phyloP scores from a whole-genome alignment of 164 flowering plant genomes.

The Aristolochia contorta region DNA sequence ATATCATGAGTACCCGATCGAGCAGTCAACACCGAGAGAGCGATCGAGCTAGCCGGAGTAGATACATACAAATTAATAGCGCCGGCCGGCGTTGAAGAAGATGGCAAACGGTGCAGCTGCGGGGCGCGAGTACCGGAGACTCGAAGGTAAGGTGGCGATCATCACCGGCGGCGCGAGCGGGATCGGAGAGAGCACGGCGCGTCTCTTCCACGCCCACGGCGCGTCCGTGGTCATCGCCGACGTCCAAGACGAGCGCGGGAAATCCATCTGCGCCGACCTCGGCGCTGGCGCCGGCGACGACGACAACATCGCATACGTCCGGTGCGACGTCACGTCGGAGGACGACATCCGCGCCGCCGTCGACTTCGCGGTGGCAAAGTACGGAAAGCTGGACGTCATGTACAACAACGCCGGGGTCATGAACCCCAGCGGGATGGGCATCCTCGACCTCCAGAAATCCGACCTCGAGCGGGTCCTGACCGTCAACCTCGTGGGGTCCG shows the following conservation, averaged over 20 bases:
- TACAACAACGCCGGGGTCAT: slow-evolving; percentile 78
- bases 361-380: slow-evolving; percentile 43
- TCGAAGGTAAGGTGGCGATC: slow-evolving; percentile 71
- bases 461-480: slow-evolving; percentile 56
- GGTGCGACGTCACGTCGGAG: slow-evolving; percentile 62
- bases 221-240: slow-evolving; percentile 70
- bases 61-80: too few species aligned
- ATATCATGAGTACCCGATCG: too few species aligned
- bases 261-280: slow-evolving; percentile 33
- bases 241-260: slow-evolving; percentile 51
- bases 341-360: slow-evolving; percentile 53
- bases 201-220: slow-evolving; percentile 58
- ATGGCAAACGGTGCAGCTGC: too few species aligned
- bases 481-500: slow-evolving; percentile 76
- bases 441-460: slow-evolving; percentile 38
- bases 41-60: too few species aligned
- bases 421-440: slow-evolving; percentile 42
- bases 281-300: too few species aligned
- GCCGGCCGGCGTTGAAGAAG: too few species aligned
- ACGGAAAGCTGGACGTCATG: slow-evolving; percentile 72
- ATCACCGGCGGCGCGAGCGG: slow-evolving; percentile 88
- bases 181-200: slow-evolving; percentile 73
- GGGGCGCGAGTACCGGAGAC: too few species aligned
- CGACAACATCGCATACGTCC: slow-evolving; percentile 30
- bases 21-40: too few species aligned